phyloP scores from a whole-genome alignment of 2,329 filamentous ascomycete genomes.

The Didymella arachidicola region DNA sequence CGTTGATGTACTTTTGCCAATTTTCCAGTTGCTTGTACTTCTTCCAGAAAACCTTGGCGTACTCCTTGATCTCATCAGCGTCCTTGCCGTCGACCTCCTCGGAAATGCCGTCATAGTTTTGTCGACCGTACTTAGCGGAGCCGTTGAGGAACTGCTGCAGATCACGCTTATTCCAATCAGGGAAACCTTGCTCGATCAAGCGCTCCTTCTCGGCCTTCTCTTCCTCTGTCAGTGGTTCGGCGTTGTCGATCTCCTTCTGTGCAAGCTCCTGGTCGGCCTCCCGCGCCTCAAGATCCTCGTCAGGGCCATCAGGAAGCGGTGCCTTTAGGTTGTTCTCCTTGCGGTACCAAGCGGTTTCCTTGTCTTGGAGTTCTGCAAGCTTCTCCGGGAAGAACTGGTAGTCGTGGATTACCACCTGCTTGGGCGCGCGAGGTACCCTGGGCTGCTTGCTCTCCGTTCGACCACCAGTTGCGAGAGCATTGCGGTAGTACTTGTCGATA shows the following conservation, averaged over 20 bases:
- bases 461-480: constrained; percentile 83
- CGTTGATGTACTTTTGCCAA: constrained; percentile 84
- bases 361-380: constrained; percentile 88
- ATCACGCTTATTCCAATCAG: constrained; percentile 94
- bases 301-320: constrained; percentile 84
- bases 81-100: constrained; percentile 92
- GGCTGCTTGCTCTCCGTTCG: constrained; percentile 85
- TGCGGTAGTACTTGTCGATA: constrained; percentile 98
- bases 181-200: constrained; percentile 85
- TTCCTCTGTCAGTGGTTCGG: constrained; percentile 84
- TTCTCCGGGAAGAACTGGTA: constrained; percentile 94
- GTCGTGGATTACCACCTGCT: constrained; percentile 90
- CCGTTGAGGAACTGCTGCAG: constrained; percentile 99
- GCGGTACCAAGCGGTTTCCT: constrained; percentile 93
- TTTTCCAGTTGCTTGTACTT: constrained; percentile 90
- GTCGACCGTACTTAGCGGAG: constrained; percentile 88
- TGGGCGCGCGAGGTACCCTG: constrained; percentile 93
- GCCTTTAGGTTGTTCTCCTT: constrained; percentile 98
- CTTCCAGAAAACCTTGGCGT: constrained; percentile 96
- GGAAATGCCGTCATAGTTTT: constrained; percentile 83
- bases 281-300: constrained; percentile 84
- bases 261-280: constrained; percentile 87
- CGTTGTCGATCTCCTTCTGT: constrained; percentile 92
- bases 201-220: constrained; percentile 86
- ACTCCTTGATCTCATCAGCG: constrained; percentile 82